phyloP scores from a whole-genome alignment of 2,329 filamentous ascomycete genomes.

The Blastomyces percursus region DNA sequence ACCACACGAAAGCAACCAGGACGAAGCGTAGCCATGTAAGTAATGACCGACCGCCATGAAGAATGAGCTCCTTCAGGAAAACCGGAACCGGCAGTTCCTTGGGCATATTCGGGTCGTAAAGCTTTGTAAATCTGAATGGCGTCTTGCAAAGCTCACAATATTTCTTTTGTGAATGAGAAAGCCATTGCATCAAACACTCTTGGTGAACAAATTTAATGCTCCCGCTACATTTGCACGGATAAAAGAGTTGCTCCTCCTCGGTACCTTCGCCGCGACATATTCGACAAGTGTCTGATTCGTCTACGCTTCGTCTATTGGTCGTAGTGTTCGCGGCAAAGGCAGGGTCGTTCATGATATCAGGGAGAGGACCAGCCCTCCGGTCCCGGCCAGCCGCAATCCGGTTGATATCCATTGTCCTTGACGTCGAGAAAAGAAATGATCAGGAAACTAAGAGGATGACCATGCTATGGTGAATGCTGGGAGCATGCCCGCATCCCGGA shows the following conservation, averaged over 20 bases:
- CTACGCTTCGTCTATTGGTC: constrained; percentile 27
- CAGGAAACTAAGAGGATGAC: not conserved
- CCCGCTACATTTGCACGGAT: constrained; percentile 96
- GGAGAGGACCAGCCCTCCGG: constrained; percentile 11
- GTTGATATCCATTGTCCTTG: constrained; percentile 15
- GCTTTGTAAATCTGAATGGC: constrained; percentile 92
- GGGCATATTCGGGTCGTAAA: constrained; percentile 93
- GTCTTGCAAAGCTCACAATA: constrained; percentile 99
- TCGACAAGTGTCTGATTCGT: constrained; percentile 74
- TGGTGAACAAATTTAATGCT: constrained; percentile 99
- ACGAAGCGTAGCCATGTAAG: constrained; percentile 67
- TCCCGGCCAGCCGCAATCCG: not conserved
- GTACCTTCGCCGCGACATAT: constrained; percentile 90
- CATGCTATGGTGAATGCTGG: not conserved
- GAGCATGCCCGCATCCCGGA: not conserved
- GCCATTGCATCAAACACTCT: constrained; percentile 96
- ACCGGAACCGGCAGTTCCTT: constrained; percentile 65
- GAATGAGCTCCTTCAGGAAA: constrained; percentile 65
- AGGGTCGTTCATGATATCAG: constrained; percentile 50
- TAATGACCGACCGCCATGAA: constrained; percentile 61
- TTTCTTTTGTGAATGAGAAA: constrained; percentile 98
- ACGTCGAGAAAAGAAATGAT: not conserved
- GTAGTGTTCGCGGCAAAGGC: constrained; percentile 36
- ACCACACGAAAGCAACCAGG: constrained; percentile 77
- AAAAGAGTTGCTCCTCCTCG: constrained; percentile 75